Evolutionary conservation across 1,284 basidiomycete species (phyloP), one percentile per base, ranked within the genome.

Genomic region (Kalmanozyma brasiliensis): DNA sequence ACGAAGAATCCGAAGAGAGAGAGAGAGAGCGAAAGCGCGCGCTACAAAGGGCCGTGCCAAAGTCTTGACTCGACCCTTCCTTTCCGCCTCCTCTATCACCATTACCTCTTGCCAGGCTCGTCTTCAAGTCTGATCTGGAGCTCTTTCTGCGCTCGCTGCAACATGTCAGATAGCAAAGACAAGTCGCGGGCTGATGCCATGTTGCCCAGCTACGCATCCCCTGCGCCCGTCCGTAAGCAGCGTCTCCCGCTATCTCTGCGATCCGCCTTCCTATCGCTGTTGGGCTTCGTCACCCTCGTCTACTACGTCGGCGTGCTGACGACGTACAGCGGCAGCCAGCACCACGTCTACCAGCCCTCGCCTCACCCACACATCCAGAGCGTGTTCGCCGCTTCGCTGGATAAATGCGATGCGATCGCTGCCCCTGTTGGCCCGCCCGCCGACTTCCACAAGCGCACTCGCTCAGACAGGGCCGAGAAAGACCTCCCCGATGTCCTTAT

Each of bases 401-500:
- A 49, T 19, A 63, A 73, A 33, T 79, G 77, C 42, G 42, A 52
- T 23, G 46, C 53, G 5, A 49, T 58, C 19, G 13, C 37, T 2
- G 73, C 73, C 1, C 62, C 52, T 17, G 70, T 59, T 1, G 77
- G 86, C 0, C 86, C 89, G 9, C 83, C 87, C 14, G 74, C 82
- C 0, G 76, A 83, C 24, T 90, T 90, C 74, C 78, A 83, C 41
- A 78, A 83, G 26, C 86, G 92, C 13, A 85, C 85, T 8, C 81
- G 80, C 32, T 91, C 89, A 6, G 91, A 94, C 77, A 85, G 92
- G 36, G 91, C 87, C 73, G 90, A 89, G 49, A 81, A 83, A 7
- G 89, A 88, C 3, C 22, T 43, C 0, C 85, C 85, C 35, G 83
- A 88, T 4, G 88, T 88, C 8, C 84, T 89, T 72, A 89, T 94